phyloP scores from a whole-genome alignment of 768 basidiomycete species.

The Lanmaoa rubissima region DNA sequence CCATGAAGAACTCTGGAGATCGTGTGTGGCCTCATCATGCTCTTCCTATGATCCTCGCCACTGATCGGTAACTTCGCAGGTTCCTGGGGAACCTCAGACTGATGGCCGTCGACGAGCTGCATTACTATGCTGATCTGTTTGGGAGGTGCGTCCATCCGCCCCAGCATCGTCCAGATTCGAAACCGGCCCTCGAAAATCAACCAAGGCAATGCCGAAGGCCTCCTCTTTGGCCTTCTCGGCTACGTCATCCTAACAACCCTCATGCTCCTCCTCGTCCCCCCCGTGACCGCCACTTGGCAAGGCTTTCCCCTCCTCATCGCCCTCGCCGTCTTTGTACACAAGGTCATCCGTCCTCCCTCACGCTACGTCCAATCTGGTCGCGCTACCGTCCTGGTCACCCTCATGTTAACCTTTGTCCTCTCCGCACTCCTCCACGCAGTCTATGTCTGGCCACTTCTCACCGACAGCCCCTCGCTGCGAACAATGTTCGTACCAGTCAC shows the following conservation, averaged over 20 bases:
- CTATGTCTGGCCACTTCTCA: slow-evolving; percentile 18
- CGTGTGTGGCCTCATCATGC: slow-evolving; percentile 35
- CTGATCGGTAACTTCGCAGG: slow-evolving; percentile 34
- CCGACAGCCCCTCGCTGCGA: slow-evolving; percentile 1
- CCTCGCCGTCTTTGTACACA: slow-evolving; percentile 40
- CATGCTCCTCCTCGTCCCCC: slow-evolving; percentile 41
- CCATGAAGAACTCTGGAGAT: slow-evolving; percentile 81
- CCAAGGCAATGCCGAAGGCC: slow-evolving; percentile 49
- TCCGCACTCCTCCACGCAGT: slow-evolving; percentile 28
- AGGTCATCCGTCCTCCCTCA: slow-evolving; percentile 35
- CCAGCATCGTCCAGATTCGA: not conserved
- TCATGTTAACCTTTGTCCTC: slow-evolving; percentile 16
- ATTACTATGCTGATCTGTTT: slow-evolving; percentile 79
- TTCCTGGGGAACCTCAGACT: slow-evolving; percentile 76
- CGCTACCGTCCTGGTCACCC: slow-evolving; percentile 18
- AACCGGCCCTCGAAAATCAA: slow-evolving; percentile 32
- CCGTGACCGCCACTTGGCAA: slow-evolving; percentile 54
- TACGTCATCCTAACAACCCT: slow-evolving; percentile 45
- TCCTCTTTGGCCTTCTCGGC: slow-evolving; percentile 49
- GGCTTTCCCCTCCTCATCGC: slow-evolving; percentile 47
- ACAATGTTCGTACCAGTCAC: slow-evolving; percentile 15
- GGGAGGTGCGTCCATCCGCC: slow-evolving; percentile 51
- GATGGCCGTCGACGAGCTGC: slow-evolving; percentile 82
- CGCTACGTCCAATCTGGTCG: slow-evolving; percentile 18
- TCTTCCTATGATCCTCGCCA: not conserved